These are phyloP conservation scores for Verticillium albo-atrum DNA, from an alignment of 2,329 filamentous ascomycete species.

Conservation along the genomic window DNA sequence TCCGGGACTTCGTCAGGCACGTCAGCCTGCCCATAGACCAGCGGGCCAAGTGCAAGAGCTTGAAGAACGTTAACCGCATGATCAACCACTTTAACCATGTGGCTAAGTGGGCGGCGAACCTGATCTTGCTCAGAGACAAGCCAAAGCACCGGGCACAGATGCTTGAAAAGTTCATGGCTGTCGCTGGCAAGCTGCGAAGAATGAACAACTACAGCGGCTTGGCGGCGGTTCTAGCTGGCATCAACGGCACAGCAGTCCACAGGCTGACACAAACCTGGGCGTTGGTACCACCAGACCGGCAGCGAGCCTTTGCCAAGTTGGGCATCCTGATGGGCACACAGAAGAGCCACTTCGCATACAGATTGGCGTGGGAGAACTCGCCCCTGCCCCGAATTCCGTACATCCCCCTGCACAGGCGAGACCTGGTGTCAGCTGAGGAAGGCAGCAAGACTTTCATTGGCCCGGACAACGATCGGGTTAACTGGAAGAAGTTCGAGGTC, in stretches of 20 bases:
- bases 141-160: constrained; percentile 89
- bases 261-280: constrained; percentile 76
- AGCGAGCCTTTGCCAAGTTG: constrained; percentile 82
- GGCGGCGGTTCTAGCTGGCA: constrained; percentile 87
- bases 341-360: constrained; percentile 90
- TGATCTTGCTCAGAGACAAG: constrained; percentile 88
- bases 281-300: constrained; percentile 64
- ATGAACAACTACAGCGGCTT: constrained; percentile 97
- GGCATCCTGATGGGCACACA: constrained; percentile 90
- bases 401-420: constrained; percentile 81
- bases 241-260: constrained; percentile 83
- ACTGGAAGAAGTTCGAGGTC: constrained; percentile 98
- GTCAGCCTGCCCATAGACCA: constrained; percentile 70
- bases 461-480: constrained; percentile 68
- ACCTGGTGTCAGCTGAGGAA: constrained; percentile 87
- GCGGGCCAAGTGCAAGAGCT: constrained; percentile 69
- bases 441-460: constrained; percentile 88
- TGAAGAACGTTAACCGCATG: constrained; percentile 90
- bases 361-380: constrained; percentile 96
- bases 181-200: constrained; percentile 80
- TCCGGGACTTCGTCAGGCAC: constrained; percentile 88
- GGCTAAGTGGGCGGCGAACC: constrained; percentile 76
- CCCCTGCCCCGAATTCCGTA: constrained; percentile 88
- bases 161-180: constrained; percentile 91
- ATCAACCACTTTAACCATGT: constrained; percentile 88